Evolutionary conservation across 2,329 filamentous ascomycete species (phyloP), one percentile per base, ranked within the genome.

Genomic region (Fusarium hainanense): DNA sequence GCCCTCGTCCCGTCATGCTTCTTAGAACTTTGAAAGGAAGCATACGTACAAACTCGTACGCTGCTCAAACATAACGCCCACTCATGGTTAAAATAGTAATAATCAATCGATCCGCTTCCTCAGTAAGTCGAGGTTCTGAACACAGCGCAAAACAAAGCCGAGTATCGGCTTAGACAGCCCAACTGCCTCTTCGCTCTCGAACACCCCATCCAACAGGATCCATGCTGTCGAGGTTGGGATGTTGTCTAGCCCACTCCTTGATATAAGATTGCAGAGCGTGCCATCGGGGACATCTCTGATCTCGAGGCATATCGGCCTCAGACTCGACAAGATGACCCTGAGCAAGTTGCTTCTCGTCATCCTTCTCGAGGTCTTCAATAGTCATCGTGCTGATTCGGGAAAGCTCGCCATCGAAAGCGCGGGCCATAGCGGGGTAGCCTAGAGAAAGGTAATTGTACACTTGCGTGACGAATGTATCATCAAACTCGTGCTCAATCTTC

Each of bases 381-480:
- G 87, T 77, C 9, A 97, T 89, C 12, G 87, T 85, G 32, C 90
- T 92, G 59, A 98, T 97, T 77, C 92, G 93, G 72, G 90, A 89
- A 21, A 98, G 84, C 82, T 98, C 95, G 13, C 90, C 87, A 76
- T 98, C 95, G 76, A 93, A 98, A 40, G 88, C 87, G 23, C 91
- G 89, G 13, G 94, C 95, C 75, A 94, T 89, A 34, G 93, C 90
- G 5, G 95, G 94, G 78, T 98, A 98, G 7, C 95, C 95, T 7
- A 98, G 86, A 1, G 93, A 97, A 18, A 98, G 85, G 79, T 98
- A 98, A 79, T 98, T 98, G 85, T 97, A 98, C 10, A 98, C 94
- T 79, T 98, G 95, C 0, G 94, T 97, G 58, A 98, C 89, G 77
- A 98, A 97, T 6, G 85, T 85, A 77, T 97, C 93, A 65, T 90